Percentiles rank a stretch among this genome's conserved stretches.
Conservation (phyloP, 441 rosid species). For the Dalechampia spathulata region DNA sequence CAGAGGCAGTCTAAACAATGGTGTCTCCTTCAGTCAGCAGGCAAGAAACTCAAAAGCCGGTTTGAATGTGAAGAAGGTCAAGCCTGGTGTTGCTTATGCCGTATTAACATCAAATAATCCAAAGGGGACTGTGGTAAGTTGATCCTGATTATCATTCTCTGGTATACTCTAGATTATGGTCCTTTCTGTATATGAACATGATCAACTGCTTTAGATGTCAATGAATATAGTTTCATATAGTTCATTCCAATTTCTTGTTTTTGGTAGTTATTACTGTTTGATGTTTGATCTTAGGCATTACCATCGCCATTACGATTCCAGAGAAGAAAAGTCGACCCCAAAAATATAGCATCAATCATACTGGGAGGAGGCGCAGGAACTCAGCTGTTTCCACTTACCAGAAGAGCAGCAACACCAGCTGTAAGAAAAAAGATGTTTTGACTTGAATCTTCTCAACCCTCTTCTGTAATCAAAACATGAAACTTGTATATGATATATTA, state of each 20-base stretch:
- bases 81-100: conserved; percentile 39
- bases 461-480: too few species aligned
- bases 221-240: neutral
- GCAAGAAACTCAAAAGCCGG: conserved; percentile 27
- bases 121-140: conserved; percentile 49
- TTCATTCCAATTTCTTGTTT: neutral
- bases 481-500: neutral
- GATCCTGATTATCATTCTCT: neutral
- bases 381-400: conserved; percentile 84
- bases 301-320: conserved; percentile 39
- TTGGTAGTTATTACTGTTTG: neutral
- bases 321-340: conserved; percentile 59
- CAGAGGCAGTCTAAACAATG: conserved; percentile 33
- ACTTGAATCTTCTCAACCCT: neutral
- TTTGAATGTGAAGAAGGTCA: conserved; percentile 27
- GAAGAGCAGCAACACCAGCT: conserved; percentile 84
- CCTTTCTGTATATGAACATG: neutral
- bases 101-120: conserved; percentile 50
- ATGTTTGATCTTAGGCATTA: conserved; percentile 32
- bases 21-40: conserved; percentile 22
- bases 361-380: conserved; percentile 94
- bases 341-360: conserved; percentile 82
- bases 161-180: neutral
- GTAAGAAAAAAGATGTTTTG: conserved; percentile 52
- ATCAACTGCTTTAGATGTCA: neutral